phyloP scores from a whole-genome alignment of 106 monocot species.

The Allium sativum region DNA sequence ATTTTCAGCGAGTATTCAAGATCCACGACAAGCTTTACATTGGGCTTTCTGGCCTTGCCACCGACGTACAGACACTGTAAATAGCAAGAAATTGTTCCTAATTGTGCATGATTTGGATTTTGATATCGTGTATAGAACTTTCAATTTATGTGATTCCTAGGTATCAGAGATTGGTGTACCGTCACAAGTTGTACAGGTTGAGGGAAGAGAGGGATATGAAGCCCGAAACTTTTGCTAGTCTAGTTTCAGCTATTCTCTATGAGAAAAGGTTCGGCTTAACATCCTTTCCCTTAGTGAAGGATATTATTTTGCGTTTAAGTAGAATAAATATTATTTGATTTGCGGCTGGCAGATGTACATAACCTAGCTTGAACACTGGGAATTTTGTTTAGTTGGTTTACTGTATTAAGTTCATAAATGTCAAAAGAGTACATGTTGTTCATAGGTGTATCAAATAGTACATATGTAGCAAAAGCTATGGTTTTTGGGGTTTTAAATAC shows the following conservation, averaged over 20 bases:
- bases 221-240: constrained; percentile 65
- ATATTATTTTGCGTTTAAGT: no score
- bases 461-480: no score
- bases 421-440: no score
- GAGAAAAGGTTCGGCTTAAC: constrained; percentile 51
- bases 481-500: no score
- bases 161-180: constrained; percentile 45
- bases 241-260: constrained; percentile 57
- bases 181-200: constrained; percentile 62
- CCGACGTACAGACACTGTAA: constrained; percentile 66
- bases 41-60: constrained; percentile 74
- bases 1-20: constrained; percentile 60
- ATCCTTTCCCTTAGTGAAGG: neutral
- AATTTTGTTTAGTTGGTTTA: neutral
- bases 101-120: neutral
- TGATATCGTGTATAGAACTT: neutral
- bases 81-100: neutral
- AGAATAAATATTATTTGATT: neutral
- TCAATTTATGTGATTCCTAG: constrained; percentile 10
- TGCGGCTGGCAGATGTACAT: neutral
- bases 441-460: no score
- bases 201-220: constrained; percentile 76
- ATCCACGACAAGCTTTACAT: constrained; percentile 80
- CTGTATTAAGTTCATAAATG: no score
- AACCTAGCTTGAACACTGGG: neutral